Evolutionary conservation across 345 rosid genomes (phyloP).

Genomic region (Pistacia atlantica): DNA sequence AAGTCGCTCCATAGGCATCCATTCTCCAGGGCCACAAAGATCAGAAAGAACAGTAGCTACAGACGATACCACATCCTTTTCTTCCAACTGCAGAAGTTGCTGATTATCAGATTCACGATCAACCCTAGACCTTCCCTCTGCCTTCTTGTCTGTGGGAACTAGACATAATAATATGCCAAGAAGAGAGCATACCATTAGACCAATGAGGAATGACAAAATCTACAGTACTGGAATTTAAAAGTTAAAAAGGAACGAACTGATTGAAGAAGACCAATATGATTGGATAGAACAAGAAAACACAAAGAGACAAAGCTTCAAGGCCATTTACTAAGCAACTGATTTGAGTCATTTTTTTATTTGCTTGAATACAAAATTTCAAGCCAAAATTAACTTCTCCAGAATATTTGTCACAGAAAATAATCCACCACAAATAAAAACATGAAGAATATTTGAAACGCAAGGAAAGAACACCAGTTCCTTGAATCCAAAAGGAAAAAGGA

Average conservation of each 20-base stretch:
- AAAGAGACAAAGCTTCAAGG: not conserved
- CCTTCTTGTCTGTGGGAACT: conserved; percentile 70
- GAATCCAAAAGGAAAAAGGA: not conserved
- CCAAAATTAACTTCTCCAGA: not conserved
- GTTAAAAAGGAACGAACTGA: not conserved
- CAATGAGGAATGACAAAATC: not conserved
- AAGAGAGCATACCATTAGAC: conserved; percentile 14
- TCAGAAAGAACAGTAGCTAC: conserved; percentile 97
- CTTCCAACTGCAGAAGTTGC: conserved; percentile 87
- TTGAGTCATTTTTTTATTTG: not conserved
- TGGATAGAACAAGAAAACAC: not conserved
- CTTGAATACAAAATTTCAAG: not conserved
- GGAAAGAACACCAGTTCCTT: not conserved
- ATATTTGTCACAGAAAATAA: not conserved
- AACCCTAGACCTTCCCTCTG: conserved; percentile 69
- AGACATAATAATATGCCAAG: conserved; percentile 29
- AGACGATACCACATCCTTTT: conserved; percentile 97
- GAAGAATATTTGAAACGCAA: not conserved
- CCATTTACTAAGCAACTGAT: not conserved
- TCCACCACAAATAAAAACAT: not conserved
- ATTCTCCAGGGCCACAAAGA: conserved; percentile 98
- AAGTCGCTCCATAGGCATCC: conserved; percentile 99
- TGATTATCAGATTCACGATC: conserved; percentile 97
- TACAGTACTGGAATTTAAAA: not conserved
- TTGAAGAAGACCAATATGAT: not conserved